Evolutionary conservation across 129 eudicot genomes (phyloP), one percentile per base, ranked within the genome.

Genomic region (Deinandra increscens): DNA sequence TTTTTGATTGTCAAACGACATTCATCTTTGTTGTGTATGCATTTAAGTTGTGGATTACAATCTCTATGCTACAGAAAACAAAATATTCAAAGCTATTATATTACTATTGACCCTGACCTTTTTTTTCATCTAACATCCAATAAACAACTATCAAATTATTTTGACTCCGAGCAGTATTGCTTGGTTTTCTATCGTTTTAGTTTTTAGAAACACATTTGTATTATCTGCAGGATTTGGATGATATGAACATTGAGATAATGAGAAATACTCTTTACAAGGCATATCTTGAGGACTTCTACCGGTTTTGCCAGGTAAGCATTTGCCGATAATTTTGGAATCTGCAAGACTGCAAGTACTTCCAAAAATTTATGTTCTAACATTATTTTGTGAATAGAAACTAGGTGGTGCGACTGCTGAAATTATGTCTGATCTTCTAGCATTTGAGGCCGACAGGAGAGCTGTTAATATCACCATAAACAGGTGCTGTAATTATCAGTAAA

Each of bases 191-290:
- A 10, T 39, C 13, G 14, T 9, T 17, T 49, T 14, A n/a, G 64
- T 6, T 60, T 14, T 48, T 66, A 61, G 22, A 37, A 12, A 46
- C 22, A 4, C 45, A 13, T 9, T 83, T 7, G 38, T 29, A 72
- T 48, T 36, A 23, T 79, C 2, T 49, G 39, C 81, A 91, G 96
- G 98, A 91, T 82, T 81, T 91, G 86, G 96, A 91, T 82, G 97
- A 91, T 69, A 91, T 91, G 97, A 91, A 91, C 84, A 88, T 91
- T n/a, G 97, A 88, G 70, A 91, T 91, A 20, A 91, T 88, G 98
- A 86, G 98, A 77, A 92, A 92, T 51, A 92, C 98, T 19, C 86
- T 92, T 31, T 92, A 92, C 79, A 92, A 92, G 80, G 98, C 98
- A 79, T 91, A 91, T 84, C 96, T 91, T 43, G 98, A 91, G 70